Evolutionary conservation across 192 early-diverging fungal genomes (phyloP), one percentile per base, ranked within the genome.

Genomic region (Coemansia sp.): DNA sequence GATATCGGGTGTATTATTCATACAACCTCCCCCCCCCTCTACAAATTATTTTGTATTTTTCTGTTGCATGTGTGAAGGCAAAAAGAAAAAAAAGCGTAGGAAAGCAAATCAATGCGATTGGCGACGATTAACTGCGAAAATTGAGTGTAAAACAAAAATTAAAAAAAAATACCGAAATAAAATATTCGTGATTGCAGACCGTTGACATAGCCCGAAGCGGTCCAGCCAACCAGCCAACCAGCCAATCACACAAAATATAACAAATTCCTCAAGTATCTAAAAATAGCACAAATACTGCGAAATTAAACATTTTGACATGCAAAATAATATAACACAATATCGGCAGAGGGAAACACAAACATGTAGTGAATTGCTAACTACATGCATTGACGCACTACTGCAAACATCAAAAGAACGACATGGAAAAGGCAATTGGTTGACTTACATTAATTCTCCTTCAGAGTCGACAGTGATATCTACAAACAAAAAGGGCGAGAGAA

Each of bases 371-470:
- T 48, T 48, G 45, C 45, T 15, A 48, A 48, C 14, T 48, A 48
- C 45, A 48, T 48, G 45, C 14, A 48, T 48, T 3, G 17, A 48
- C 45, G 14, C 9, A 15, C 45, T 48, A 15, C 14, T 48, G 45
- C 45, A 48, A 56, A 56, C 15, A 9, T 6, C 54, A 56, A 56
- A 56, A 18, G 22, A 28, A 28, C 22, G 22, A 3, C 45, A 48
- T 15, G 3, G 22, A 56, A 34, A 22, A 22, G 17, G 12, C 5
- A 34, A 55, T 51, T 59, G 56, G 56, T 45, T 43, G 56, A 84
- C 86, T 78, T 87, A 90, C 88, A 90, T 90, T 71, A 85, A 86
- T 75, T 90, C 89, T 37, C 89, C 89, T 55, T 87, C 87, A 36
- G 86, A 87, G 65, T 90, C 89, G 51, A 79, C 85, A 11, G 86